Evolutionary conservation across 140 eudicot genomes (phyloP).

Genomic region (Bidens hawaiensis): DNA sequence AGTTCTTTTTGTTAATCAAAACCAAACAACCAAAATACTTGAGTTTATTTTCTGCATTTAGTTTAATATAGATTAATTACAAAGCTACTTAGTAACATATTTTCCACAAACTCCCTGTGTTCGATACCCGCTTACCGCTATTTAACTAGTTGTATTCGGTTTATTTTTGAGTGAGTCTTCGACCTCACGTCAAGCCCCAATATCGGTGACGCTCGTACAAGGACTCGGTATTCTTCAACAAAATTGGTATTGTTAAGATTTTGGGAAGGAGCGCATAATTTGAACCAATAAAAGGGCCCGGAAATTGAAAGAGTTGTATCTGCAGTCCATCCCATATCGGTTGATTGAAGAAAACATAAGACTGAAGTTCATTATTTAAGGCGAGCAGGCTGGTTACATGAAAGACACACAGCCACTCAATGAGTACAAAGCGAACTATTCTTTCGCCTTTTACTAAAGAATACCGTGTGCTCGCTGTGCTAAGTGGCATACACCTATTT

Average conservation of each 20-base stretch:
- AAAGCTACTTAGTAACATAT: no score
- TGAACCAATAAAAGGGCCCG: no score
- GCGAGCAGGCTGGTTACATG: background rate
- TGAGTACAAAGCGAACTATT: constrained; percentile 78
- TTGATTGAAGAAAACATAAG: no score
- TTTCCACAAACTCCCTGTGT: no score
- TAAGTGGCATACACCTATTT: constrained; percentile 32
- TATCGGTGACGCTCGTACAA: background rate
- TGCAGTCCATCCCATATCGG: background rate
- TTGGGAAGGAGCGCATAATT: background rate
- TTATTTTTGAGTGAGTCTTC: no score
- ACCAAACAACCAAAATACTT: no score
- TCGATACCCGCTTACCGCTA: no score
- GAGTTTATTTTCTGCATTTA: no score
- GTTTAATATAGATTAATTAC: no score
- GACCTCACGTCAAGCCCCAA: no score
- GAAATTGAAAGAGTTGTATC: background rate
- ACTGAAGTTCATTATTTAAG: background rate
- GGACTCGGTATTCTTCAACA: background rate
- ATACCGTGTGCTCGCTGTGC: constrained; percentile 64
- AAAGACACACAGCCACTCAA: constrained; percentile 18
- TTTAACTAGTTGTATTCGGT: no score
- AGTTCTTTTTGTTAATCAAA: no score
- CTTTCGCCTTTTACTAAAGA: constrained; percentile 92
- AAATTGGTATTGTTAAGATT: background rate